A percentile compares a stretch with the other conserved stretches of the same genome.
These are phyloP conservation scores for Clonostachys solani DNA, from an alignment of 2,329 filamentous ascomycete genomes.

Conservation along the genomic window DNA sequence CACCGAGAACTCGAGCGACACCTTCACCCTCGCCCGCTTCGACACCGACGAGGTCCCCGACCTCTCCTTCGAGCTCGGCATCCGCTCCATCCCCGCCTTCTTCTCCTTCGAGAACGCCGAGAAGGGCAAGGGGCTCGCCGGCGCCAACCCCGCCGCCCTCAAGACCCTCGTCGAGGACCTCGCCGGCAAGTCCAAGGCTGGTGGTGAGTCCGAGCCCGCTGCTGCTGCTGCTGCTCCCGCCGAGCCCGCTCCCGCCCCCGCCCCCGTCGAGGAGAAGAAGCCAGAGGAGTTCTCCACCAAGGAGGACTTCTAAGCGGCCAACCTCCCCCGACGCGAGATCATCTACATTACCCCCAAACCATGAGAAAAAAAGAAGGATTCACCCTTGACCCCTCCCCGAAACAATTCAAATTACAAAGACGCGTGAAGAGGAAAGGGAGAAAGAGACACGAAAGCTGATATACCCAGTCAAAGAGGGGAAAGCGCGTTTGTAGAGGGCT, in stretches of 20 bases:
- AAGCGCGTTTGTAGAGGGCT: too few relatives aligned
- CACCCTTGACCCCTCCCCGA: too few relatives aligned
- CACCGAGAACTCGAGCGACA: slow-evolving; percentile 24
- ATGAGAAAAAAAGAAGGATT: too few relatives aligned
- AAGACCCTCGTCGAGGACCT: slow-evolving; percentile 16
- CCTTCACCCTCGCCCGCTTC: slow-evolving; percentile 52
- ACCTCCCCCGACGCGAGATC: not conserved
- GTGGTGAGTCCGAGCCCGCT: not conserved
- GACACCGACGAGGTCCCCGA: slow-evolving; percentile 52
- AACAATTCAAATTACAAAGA: too few relatives aligned
- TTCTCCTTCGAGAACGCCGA: slow-evolving; percentile 54
- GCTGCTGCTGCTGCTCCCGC: too few relatives aligned
- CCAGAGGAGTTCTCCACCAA: not conserved
- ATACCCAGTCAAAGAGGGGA: not conserved
- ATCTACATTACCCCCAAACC: too few relatives aligned
- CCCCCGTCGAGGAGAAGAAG: too few relatives aligned
- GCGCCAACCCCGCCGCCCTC: slow-evolving; percentile 26
- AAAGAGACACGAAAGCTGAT: not conserved
- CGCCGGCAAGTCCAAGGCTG: slow-evolving; percentile 13
- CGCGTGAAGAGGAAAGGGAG: too few relatives aligned
- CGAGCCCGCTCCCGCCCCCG: too few relatives aligned
- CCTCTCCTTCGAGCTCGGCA: slow-evolving; percentile 41
- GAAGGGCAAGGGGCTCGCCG: slow-evolving; percentile 36
- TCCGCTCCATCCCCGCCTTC: slow-evolving; percentile 56
- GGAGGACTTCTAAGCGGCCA: slow-evolving; percentile 3